Evolutionary conservation across 768 basidiomycete species (phyloP), one percentile per base, ranked within the genome.

Genomic region (Hydnum rufescens): DNA sequence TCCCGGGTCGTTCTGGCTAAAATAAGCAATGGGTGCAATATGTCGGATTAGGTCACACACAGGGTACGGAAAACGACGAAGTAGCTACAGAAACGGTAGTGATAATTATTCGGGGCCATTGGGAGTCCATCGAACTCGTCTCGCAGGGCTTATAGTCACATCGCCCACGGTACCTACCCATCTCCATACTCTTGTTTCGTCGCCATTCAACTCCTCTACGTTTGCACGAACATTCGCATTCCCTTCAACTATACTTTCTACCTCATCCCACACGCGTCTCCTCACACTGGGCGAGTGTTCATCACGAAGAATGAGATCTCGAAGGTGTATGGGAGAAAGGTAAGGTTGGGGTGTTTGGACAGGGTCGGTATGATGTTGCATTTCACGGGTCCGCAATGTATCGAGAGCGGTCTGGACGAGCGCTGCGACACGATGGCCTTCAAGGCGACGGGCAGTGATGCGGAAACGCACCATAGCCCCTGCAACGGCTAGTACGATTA

Each of bases 171-270:
- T n/a, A n/a, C 88, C 88, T 29, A 87, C 76, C 89, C 89, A 93
- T 53, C 81, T 69, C 89, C 89, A 93, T 53, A 88, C 88, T 57
- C 85, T 75, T 66, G 79, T 72, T 66, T 88, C 86, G 64, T 92
- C 87, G 6, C 89, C 81, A 55, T 71, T 71, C 46, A 84, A 74
- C 64, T 93, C 89, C 64, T 84, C 83, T 51, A 87, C 67, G 62
- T 82, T 83, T 29, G 77, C 78, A 56, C 85, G 75, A 42, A 95
- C 84, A 64, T 95, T 95, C 29, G 85, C 75, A 67, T 95, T 95
- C 52, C 78, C 76, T 65, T 92, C 89, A 3, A 95, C 88, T 49
- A 89, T 68, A 51, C 72, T 74, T 63, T 87, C 85, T 48, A 95
- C 89, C 57, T 74, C 71, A 54, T 77, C 71, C 90, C 90, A 95